These are phyloP conservation scores for Trichoderma semiorbis DNA, from an alignment of 2,329 filamentous ascomycete genomes.

Conservation along the genomic window DNA sequence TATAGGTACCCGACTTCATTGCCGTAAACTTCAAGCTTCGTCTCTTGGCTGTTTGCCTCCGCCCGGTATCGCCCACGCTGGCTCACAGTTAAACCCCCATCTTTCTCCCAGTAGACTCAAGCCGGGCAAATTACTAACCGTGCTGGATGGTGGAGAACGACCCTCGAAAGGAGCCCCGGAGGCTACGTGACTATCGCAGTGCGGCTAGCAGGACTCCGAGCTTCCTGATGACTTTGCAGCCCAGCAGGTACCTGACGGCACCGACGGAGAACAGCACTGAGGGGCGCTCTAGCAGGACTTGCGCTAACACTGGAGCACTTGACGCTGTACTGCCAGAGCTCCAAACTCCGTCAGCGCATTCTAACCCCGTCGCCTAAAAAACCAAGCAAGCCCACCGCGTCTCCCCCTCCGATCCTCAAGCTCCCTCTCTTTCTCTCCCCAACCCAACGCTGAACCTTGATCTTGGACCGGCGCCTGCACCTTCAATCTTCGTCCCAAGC, in stretches of 20 bases:
- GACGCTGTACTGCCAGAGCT: neutral
- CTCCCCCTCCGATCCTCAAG: constrained; percentile 2
- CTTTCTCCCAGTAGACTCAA: neutral
- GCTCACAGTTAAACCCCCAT: neutral
- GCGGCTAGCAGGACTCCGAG: neutral
- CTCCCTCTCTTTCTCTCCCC: constrained; percentile 5
- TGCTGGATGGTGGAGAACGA: constrained; percentile 1
- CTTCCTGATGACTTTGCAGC: constrained; percentile 10
- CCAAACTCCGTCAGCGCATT: constrained; percentile 16
- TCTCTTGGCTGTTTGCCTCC: neutral
- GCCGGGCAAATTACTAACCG: neutral
- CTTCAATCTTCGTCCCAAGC: neutral
- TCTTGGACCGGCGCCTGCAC: constrained; percentile 1
- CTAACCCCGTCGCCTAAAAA: constrained; percentile 16
- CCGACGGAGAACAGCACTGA: neutral
- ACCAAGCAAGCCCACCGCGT: constrained; percentile 14
- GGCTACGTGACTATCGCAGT: neutral
- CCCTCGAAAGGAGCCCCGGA: neutral
- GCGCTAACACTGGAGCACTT: neutral
- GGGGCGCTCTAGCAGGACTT: constrained; percentile 7
- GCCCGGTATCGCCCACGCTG: neutral
- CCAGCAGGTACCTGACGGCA: constrained; percentile 10
- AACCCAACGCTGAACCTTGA: constrained; percentile 6
- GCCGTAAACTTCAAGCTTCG: neutral
- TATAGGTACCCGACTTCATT: neutral